Conservation (phyloP, 176 grass and related monocot species). For the Urochloa ruziziensis region DNA sequence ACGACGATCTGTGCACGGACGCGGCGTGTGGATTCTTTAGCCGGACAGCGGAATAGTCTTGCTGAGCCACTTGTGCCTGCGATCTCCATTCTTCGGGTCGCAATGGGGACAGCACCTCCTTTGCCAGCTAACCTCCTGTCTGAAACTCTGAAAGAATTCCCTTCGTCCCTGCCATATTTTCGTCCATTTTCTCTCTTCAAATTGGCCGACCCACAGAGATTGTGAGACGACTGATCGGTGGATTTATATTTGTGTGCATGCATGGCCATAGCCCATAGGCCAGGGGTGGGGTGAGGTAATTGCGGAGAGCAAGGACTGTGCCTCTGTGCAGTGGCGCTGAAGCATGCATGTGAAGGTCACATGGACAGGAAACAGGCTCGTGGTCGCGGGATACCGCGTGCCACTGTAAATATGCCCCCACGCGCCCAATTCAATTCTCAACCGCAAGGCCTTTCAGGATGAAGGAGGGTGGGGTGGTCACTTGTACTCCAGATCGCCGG, state of each 20-base stretch:
- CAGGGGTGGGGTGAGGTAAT: not conserved
- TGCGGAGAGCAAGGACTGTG: conserved; percentile 14
- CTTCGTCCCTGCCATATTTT: not conserved
- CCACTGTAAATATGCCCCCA: conserved; percentile 19
- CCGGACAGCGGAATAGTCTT: not conserved
- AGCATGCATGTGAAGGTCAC: conserved; percentile 37
- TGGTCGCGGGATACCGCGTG: not conserved
- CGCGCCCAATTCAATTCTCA: conserved; percentile 16
- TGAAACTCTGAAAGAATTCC: not conserved
- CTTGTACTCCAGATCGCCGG: not conserved
- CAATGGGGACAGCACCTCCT: not conserved
- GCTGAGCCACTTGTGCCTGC: not conserved
- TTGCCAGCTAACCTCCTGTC: not conserved
- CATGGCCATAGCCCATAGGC: too few species aligned
- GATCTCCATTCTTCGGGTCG: not conserved
- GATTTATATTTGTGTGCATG: not conserved
- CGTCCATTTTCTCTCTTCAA: not conserved
- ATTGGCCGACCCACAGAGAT: not conserved
- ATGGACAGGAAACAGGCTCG: not conserved
- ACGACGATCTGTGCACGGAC: not conserved
- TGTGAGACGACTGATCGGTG: not conserved
- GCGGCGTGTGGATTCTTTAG: not conserved
- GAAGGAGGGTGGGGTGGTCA: not conserved
- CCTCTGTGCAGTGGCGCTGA: not conserved
- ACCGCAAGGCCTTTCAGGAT: not conserved